phyloP scores from a whole-genome alignment of 176 grass and related monocot species.

The Stipa capillata region DNA sequence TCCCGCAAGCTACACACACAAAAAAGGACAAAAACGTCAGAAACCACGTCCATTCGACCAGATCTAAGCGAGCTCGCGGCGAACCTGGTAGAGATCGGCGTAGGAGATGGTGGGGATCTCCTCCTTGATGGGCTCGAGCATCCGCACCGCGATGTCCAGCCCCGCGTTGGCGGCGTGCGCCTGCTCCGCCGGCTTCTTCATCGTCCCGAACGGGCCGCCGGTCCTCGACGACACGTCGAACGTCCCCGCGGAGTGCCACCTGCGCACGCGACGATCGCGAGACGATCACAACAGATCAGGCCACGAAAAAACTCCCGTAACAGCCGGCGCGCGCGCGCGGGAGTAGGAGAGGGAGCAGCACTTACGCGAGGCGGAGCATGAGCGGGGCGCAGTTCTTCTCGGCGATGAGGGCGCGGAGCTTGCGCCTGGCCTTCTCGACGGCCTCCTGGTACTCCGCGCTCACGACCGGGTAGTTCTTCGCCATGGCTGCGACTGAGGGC shows the following conservation, averaged over 20 bases:
- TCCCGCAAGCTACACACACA: slow-evolving; percentile 37
- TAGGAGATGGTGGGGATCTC: slow-evolving; percentile 84
- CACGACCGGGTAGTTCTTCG: slow-evolving; percentile 72
- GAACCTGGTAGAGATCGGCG: slow-evolving; percentile 87
- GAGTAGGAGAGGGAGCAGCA: not conserved
- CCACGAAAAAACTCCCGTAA: not conserved
- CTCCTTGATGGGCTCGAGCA: slow-evolving; percentile 90
- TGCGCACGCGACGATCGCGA: too few relatives aligned
- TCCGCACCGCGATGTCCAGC: slow-evolving; percentile 76
- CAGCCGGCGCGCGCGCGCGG: too few relatives aligned
- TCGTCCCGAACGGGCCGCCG: slow-evolving; percentile 85
- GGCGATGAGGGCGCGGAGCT: slow-evolving; percentile 78
- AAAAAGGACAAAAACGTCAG: not conserved
- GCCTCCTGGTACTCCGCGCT: slow-evolving; percentile 75
- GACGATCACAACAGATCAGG: not conserved
- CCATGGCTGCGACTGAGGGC: slow-evolving; percentile 38
- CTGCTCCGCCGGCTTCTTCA: slow-evolving; percentile 47
- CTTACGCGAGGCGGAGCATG: slow-evolving; percentile 93
- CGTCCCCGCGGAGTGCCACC: slow-evolving; percentile 97
- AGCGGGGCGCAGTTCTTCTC: slow-evolving; percentile 92
- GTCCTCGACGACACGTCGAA: slow-evolving; percentile 71
- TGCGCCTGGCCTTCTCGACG: slow-evolving; percentile 64
- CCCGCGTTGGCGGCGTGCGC: slow-evolving; percentile 80
- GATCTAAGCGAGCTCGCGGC: not conserved
- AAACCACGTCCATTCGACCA: not conserved